Evolutionary conservation across 495 filamentous ascomycete species (phyloP), one percentile per base, ranked within the genome.

Genomic region (Rhypophila decipiens): DNA sequence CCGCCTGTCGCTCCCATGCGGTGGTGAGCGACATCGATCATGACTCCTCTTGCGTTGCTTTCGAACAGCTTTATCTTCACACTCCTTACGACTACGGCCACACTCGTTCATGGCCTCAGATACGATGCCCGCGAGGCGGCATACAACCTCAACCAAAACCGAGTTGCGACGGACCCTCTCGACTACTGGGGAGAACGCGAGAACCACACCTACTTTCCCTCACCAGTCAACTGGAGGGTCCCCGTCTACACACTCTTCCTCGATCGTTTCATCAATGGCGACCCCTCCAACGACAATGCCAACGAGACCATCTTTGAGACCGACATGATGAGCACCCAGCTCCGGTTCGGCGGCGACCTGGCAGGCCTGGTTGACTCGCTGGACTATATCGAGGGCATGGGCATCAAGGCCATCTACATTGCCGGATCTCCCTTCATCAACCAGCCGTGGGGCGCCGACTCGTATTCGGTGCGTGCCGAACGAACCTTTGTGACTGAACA

Each of bases 331-430:
- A 79, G 76, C 44, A 88, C 78, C 46, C 84, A 87, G 60, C 76
- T 88, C 63, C 79, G 85, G n/a, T 79, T 85, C 65, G 85, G 85
- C 29, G 85, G 85, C 31, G 85, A 88, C 59, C 69, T 85, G 20
- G 69, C 67, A 37, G 85, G 85, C 7, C 46, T 88, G 27, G 52
- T 78, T 37, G 79, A 84, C 50, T 82, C 78, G 13, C 65, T 88
- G 44, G 85, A 88, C 56, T 88, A 88, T 61, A 58, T 88, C 33
- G 80, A 84, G 47, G 85, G 85, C 36, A 80, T 86, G 80, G 85
- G 85, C 2, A 79, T 86, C 61, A 86, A 85, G 60, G 60, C 69
- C 8, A 72, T 88, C 20, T 88, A 88, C 52, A 71, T 88, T 43
- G 82, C 83, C 35, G 85, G 85, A 12, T 77, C 75, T 35, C 72